Evolutionary conservation across 768 basidiomycete genomes (phyloP), one percentile per base, ranked within the genome.

Genomic region (Pleurotus tuber-regium): DNA sequence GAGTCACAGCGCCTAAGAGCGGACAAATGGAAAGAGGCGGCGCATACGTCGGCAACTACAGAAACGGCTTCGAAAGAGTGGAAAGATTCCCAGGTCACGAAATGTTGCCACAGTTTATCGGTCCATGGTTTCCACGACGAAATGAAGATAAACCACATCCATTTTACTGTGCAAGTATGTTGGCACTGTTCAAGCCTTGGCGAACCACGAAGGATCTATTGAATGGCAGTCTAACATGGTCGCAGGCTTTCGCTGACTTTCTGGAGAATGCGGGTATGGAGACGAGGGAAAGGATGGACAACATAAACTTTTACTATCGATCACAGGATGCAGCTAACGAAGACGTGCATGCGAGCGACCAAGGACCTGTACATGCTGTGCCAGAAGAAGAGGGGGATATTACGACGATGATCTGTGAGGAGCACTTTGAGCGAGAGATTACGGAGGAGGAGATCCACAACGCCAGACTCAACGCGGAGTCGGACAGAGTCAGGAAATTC

Each of bases 21-120:
- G n/a, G n/a, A n/a, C n/a, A n/a, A n/a, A n/a, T n/a, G n/a, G n/a
- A n/a, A n/a, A n/a, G n/a, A n/a, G n/a, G n/a, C n/a, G n/a, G n/a
- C n/a, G n/a, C n/a, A n/a, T n/a, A n/a, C n/a, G n/a, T n/a, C n/a
- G n/a, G n/a, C n/a, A n/a, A n/a, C n/a, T n/a, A n/a, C n/a, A n/a
- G n/a, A n/a, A n/a, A n/a, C n/a, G n/a, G n/a, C n/a, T n/a, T n/a
- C n/a, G n/a, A n/a, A n/a, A n/a, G 4, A 12, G 5, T n/a, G n/a
- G n/a, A n/a, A n/a, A n/a, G n/a, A n/a, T n/a, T n/a, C n/a, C n/a
- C n/a, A 23, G 56, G 60, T 0, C 73, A 76, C 43, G 61, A 66
- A 6, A 72, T 47, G 0, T 38, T 75, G 0, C 69, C 70, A 0
- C 67, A 70, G 29, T 64, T 77, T 43, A 56, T 73, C 14, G 75